Evolutionary conservation across 2,329 filamentous ascomycete genomes (phyloP), one percentile per base, ranked within the genome.

Genomic region (Penicillium sp.): DNA sequence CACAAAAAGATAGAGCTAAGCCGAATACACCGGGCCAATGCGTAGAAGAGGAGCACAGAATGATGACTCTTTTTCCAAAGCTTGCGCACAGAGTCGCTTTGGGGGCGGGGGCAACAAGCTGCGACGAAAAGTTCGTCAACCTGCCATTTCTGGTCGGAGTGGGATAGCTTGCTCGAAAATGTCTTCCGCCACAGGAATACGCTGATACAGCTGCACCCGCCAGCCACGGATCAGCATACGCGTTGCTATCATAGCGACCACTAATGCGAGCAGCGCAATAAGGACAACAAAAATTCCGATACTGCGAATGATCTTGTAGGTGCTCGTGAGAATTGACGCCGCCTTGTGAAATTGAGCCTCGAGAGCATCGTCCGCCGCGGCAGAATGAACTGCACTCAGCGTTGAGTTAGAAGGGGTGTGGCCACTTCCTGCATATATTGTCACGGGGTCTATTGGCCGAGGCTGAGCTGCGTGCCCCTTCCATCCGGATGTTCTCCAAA

Each of bases 171-270:
- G 54, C 3, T 54, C 54, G 8, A 49, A 29, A 6, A 44, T 12
- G n/a, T 43, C 47, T 6, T 55, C 49, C 29, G 52, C 54, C 27
- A 36, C 39, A 26, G 33, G 42, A 18, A 54, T n/a, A 36, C 49
- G 54, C 38, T 59, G 52, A 43, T 59, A 59, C 5, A 58, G 43
- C n/a, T 48, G 56, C 51, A 59, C 44, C 37, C 57, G 56, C 57
- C 57, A 59, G 49, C 57, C 57, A 33, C 56, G 54, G 47, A 57
- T 50, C 18, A 59, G 38, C 48, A 59, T 6, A 34, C 50, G 58
- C 27, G 41, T 45, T 4, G 48, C 52, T 42, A 58, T 49, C 28
- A 57, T 49, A 37, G 41, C 48, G 18, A 26, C 34, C 45, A 58
- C 54, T 32, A 55, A 24, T 29, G 48, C 51, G 18, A 59, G 25